phyloP scores from a whole-genome alignment of 805 yeast species.

The Wilhelminamyces savonicus region DNA sequence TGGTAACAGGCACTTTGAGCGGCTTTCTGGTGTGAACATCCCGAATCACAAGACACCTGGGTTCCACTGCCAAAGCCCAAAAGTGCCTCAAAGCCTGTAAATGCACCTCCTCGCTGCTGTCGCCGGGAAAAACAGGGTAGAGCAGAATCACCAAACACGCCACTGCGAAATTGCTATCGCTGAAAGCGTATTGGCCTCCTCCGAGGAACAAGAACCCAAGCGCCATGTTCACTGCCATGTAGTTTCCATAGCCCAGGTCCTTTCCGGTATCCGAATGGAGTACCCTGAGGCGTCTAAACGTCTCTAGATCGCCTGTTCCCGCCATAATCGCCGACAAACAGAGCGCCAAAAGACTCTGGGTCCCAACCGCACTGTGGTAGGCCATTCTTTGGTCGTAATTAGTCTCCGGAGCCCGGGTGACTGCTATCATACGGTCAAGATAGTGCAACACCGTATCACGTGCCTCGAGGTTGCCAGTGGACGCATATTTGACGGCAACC shows the following conservation, averaged over 20 bases:
- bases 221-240: constrained; percentile 72
- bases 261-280: constrained; percentile 54
- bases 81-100: constrained; percentile 83
- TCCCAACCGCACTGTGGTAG: constrained; percentile 43
- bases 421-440: constrained; percentile 44
- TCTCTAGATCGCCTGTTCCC: constrained; percentile 83
- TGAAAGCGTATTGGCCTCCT: constrained; percentile 85
- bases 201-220: constrained; percentile 86
- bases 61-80: constrained; percentile 82
- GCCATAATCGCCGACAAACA: constrained; percentile 75
- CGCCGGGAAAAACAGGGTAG: constrained; percentile 66
- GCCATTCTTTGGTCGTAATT: constrained; percentile 58
- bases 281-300: constrained; percentile 64
- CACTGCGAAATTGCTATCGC: constrained; percentile 53
- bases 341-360: constrained; percentile 55
- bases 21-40: constrained; percentile 60
- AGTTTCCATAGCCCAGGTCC: constrained; percentile 56
- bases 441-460: constrained; percentile 49
- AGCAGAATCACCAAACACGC: constrained; percentile 68
- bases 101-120: constrained; percentile 47
- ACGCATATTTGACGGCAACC: constrained; percentile 71
- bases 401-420: constrained; percentile 35
- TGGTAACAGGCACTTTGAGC: constrained; percentile 40
- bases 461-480: constrained; percentile 51
- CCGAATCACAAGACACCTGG: constrained; percentile 72